Evolutionary conservation across 352 stramenopile genomes (phyloP), one percentile per base, ranked within the genome.

Genomic region (Pythium folliculosum): DNA sequence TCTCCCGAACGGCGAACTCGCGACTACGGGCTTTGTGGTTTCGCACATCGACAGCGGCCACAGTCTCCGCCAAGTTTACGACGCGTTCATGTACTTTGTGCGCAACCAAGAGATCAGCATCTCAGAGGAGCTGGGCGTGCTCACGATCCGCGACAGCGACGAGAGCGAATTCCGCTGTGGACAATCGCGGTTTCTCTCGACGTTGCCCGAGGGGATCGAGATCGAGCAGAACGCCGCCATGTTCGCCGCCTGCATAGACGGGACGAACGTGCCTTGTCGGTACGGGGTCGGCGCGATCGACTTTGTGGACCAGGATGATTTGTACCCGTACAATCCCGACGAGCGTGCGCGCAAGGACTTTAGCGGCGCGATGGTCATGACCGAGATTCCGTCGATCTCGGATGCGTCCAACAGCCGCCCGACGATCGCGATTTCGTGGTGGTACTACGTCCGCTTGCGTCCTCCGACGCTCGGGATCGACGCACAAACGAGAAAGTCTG

Each of bases 141-240:
- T 72, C 47, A 69, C 66, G 12, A 62, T 72, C 37, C 66, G 66
- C n/a, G 66, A 67, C 13, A 55, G 17, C 22, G 65, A 72, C 27
- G 66, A 72, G 21, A 13, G n/a, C 8, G 25, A 13, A 0, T 27
- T 49, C 37, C 3, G 22, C 5, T 45, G 32, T 40, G 6, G 40
- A 16, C 66, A 72, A 27, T 32, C 30, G 1, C 59, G 60, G 13
- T 52, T 72, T 14, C 23, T 72, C 16, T 52, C 45, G 9, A 63
- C 25, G 23, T 49, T 69, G 3, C 21, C 47, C 12, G 30, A 27
- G 30, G 67, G 55, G 1, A 32, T 65, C 5, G 67, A 73, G 32
- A 55, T 73, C 14, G 67, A 73, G 56, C 55, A 32, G 35, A 69
- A 70, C 51, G n/a, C 27, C 16, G 57, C 56, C 22, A 73, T 64